Evolutionary conservation across 2,329 filamentous ascomycete genomes (phyloP).

Genomic region (Sphaerulina vaccinii): DNA sequence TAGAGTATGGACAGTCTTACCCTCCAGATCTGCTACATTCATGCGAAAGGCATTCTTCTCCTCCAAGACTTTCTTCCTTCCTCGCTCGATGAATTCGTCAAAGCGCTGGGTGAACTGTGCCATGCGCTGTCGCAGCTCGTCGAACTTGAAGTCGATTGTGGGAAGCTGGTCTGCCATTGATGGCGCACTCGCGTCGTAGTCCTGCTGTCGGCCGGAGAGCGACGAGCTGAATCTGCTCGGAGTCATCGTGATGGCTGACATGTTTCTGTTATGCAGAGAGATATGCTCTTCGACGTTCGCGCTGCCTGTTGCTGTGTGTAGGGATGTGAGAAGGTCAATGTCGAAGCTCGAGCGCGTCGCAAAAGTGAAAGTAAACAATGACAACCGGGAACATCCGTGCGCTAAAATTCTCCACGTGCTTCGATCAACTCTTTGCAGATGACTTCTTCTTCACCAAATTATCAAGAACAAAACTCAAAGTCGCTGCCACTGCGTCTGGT

Average conservation of each 20-base stretch:
- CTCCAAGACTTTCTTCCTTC: constrained; percentile 83
- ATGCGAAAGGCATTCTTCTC: constrained; percentile 93
- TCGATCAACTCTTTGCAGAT: not conserved
- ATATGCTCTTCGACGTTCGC: not conserved
- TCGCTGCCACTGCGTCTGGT: too few species aligned
- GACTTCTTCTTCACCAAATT: not conserved
- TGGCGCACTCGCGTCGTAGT: constrained; percentile 56
- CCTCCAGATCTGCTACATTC: constrained; percentile 84
- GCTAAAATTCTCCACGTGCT: not conserved
- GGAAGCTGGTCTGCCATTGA: constrained; percentile 78
- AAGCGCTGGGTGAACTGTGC: constrained; percentile 85
- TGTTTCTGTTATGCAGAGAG: constrained; percentile 15
- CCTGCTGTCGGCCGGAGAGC: constrained; percentile 61
- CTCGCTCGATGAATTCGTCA: constrained; percentile 89
- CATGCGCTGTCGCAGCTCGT: constrained; percentile 94
- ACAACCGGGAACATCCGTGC: not conserved
- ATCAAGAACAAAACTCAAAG: not conserved
- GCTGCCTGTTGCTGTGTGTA: constrained; percentile 13
- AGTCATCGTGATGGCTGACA: constrained; percentile 38
- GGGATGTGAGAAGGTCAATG: not conserved
- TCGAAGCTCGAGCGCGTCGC: not conserved
- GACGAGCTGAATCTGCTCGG: constrained; percentile 66
- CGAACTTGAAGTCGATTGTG: constrained; percentile 91
- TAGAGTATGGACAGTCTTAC: constrained; percentile 49
- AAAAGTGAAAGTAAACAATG: constrained; percentile 10